phyloP scores from a whole-genome alignment of 2,329 filamentous ascomycete genomes.

The Cryphonectria parasitica region DNA sequence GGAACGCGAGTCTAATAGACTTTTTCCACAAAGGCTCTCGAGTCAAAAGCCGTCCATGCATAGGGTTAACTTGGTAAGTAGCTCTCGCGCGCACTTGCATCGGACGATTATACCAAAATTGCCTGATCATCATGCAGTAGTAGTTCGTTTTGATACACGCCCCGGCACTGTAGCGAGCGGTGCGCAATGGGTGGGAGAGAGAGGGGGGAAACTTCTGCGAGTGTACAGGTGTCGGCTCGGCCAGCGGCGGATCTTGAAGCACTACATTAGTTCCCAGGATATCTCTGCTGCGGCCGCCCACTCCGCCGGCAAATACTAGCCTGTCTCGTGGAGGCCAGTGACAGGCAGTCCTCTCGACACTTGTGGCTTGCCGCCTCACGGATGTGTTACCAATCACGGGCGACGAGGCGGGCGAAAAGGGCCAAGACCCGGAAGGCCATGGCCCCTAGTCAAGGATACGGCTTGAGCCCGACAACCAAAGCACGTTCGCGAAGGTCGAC shows the following conservation, averaged over 20 bases:
- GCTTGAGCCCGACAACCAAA: background rate
- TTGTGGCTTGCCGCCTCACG: background rate
- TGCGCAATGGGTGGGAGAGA: background rate
- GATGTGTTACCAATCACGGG: background rate
- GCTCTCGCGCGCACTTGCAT: background rate
- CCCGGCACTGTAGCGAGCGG: background rate
- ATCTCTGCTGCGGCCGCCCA: background rate
- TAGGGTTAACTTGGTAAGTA: background rate
- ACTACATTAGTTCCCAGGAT: conserved; percentile 22
- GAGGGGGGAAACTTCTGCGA: background rate
- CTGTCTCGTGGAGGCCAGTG: background rate
- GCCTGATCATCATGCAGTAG: conserved; percentile 15
- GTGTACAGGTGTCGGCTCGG: background rate
- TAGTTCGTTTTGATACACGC: conserved; percentile 9
- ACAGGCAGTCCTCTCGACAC: conserved; percentile 7
- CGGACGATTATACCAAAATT: background rate
- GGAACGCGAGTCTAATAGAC: background rate
- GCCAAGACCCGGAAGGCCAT: background rate
- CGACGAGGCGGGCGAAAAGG: background rate
- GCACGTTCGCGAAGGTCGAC: background rate
- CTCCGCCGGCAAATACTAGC: conserved; percentile 7
- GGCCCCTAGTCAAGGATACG: background rate
- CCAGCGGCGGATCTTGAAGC: conserved; percentile 15
- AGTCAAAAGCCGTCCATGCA: background rate
- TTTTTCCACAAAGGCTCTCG: conserved; percentile 5